Evolutionary conservation across 1,284 basidiomycete species (phyloP).

Genomic region (Schizopora paradoxa): DNA sequence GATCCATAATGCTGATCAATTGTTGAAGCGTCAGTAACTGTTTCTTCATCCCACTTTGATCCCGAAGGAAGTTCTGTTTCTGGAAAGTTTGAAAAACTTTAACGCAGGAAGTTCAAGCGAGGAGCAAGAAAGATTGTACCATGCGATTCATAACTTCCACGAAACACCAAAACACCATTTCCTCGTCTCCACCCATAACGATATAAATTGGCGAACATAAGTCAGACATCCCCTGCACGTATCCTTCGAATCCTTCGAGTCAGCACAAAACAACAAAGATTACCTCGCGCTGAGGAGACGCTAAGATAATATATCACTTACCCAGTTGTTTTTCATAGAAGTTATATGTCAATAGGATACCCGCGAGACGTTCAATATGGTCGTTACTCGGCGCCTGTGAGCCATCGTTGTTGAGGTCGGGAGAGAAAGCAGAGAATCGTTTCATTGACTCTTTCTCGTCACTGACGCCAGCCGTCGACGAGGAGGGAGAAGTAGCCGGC

Average conservation of each 20-base stretch:
- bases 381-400: slow-evolving; percentile 83
- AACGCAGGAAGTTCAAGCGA: slow-evolving; percentile 5
- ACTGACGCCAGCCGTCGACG: slow-evolving; percentile 28
- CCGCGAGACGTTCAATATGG: slow-evolving; percentile 75
- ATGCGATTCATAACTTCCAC: slow-evolving; percentile 93
- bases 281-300: slow-evolving; percentile 21
- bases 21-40: slow-evolving; percentile 88
- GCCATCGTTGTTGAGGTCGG: slow-evolving; percentile 64
- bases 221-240: slow-evolving; percentile 98
- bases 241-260: slow-evolving; percentile 44
- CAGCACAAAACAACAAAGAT: slow-evolving; percentile 16
- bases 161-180: slow-evolving; percentile 93
- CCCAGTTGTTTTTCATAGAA: slow-evolving; percentile 87
- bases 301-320: slow-evolving; percentile 35
- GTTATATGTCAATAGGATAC: slow-evolving; percentile 89
- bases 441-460: slow-evolving; percentile 50
- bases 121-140: slow-evolving; percentile 38
- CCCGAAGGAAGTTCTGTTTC: slow-evolving; percentile 93
- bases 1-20: slow-evolving; percentile 90
- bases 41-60: slow-evolving; percentile 96
- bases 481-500: slow-evolving; percentile 26
- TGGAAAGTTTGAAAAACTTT: slow-evolving; percentile 29
- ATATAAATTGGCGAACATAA: slow-evolving; percentile 92
- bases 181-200: slow-evolving; percentile 85
- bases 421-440: slow-evolving; percentile 65